phyloP scores from a whole-genome alignment of 495 filamentous ascomycete genomes.

The Echria macrotheca region DNA sequence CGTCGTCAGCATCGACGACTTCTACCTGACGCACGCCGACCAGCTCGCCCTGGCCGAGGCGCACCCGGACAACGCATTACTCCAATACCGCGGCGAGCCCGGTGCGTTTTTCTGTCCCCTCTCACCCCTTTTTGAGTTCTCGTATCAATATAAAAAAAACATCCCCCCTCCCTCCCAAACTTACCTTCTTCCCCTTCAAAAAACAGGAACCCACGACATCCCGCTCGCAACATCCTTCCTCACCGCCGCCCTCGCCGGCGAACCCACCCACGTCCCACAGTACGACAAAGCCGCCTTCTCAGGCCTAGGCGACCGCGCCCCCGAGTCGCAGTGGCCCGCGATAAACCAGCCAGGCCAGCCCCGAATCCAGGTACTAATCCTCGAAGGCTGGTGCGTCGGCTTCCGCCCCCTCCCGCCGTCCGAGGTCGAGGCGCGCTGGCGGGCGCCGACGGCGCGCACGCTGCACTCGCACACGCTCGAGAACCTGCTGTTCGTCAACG shows the following conservation, averaged over 20 bases:
- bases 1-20: slow-evolving; percentile 84
- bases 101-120: slow-evolving; percentile 36
- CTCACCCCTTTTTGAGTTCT: too few relatives aligned
- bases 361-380: slow-evolving; percentile 60
- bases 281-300: slow-evolving; percentile 80
- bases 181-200: background rate
- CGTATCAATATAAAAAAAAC: too few relatives aligned
- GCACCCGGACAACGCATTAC: slow-evolving; percentile 64
- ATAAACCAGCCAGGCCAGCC: slow-evolving; percentile 53
- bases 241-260: slow-evolving; percentile 47
- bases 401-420: slow-evolving; percentile 60
- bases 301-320: slow-evolving; percentile 74
- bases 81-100: slow-evolving; percentile 79
- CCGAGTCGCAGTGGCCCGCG: slow-evolving; percentile 52
- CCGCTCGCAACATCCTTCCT: slow-evolving; percentile 59
- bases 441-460: slow-evolving; percentile 35
- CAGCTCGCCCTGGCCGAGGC: slow-evolving; percentile 62
- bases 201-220: slow-evolving; percentile 76
- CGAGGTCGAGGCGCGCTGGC: slow-evolving; percentile 52
- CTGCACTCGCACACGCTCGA: slow-evolving; percentile 56
- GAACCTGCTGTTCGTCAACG: slow-evolving; percentile 69
- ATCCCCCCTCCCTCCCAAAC: background rate
- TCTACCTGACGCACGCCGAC: slow-evolving; percentile 71
- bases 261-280: slow-evolving; percentile 57
- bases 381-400: slow-evolving; percentile 92